Base-by-base conservation (phyloP, 108 stramenopile species). In the Skeletonema costatum region DNA sequence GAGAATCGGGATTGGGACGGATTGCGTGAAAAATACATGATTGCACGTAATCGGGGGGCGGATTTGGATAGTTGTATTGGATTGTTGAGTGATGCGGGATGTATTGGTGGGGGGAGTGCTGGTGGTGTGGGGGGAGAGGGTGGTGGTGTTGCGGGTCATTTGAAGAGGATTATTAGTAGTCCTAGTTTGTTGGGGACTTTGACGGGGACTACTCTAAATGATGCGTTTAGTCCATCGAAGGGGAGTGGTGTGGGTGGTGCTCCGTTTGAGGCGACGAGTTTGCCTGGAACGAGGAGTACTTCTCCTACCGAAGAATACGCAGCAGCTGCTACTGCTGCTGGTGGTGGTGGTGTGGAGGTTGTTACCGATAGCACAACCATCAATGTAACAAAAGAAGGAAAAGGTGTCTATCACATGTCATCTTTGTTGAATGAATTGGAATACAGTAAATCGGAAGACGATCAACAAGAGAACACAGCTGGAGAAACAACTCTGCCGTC, bases 1-100 rank as follows among this genome's bases (percentile, higher is more conserved):
- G 82, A 69, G 59, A 68, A 46, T 65, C 87, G 87, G 21, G 81
- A 90, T 75, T 97, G 96, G 98, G 82, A 82, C 10, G 66, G 74
- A 11, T 64, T 84, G 69, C 60, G 60, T 2, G 30, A 56, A 2
- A 80, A 48, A 29, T 77, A 73, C 30, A 2, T 68, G 3, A 2
- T 82, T 62, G 81, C 76, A 51, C 44, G 81, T 0, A 51, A 71
- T 33, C 64, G 68, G 50, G 81, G 76, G 16, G 71, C 65, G 12
- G 81, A 77, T 73, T 77, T 77, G 31, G 76, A 77, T 71, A 66
- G 60, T 39, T 80, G 79, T 41, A 73, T 80, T 10, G 79, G 79
- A 25, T 30, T 80, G 42, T 76, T 75, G 64, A 39, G 64, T 36
- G 62, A 83, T 66, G 63, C 77, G 64, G 88, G 70, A 64, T 84